Conservation (phyloP, 2,329 filamentous ascomycete species). For the Nannizziopsis arthrosporioides region DNA sequence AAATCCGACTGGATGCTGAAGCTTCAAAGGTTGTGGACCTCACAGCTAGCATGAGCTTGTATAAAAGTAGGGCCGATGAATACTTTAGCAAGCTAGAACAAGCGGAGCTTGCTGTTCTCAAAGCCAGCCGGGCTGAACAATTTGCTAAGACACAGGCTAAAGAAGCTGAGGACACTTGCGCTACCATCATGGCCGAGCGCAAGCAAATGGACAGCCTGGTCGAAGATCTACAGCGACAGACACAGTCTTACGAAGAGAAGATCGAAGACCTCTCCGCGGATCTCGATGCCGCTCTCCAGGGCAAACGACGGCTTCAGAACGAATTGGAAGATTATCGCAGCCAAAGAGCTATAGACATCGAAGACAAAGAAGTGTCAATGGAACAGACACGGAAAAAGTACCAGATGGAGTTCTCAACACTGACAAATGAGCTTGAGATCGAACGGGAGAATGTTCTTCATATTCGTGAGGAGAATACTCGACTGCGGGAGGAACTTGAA, state of each 20-base stretch:
- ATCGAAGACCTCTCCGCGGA: constrained; percentile 87
- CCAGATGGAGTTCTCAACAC: constrained; percentile 75
- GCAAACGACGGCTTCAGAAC: constrained; percentile 89
- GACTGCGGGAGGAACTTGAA: constrained; percentile 89
- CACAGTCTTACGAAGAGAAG: constrained; percentile 79
- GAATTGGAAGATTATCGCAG: constrained; percentile 95
- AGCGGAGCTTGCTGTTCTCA: constrained; percentile 88
- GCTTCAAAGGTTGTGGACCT: constrained; percentile 75
- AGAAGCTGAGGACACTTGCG: constrained; percentile 84
- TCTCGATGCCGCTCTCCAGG: constrained; percentile 69
- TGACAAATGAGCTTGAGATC: constrained; percentile 85
- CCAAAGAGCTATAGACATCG: constrained; percentile 88
- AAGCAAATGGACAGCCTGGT: constrained; percentile 79
- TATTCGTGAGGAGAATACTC: constrained; percentile 70
- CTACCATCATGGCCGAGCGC: constrained; percentile 79
- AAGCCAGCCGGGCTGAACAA: constrained; percentile 81
- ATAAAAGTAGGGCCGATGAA: constrained; percentile 85
- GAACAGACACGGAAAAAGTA: constrained; percentile 98
- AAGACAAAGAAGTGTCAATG: constrained; percentile 91
- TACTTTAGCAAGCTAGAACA: constrained; percentile 97
- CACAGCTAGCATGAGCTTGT: constrained; percentile 69
- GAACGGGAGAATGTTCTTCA: constrained; percentile 83
- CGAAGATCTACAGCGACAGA: constrained; percentile 81
- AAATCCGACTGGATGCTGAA: constrained; percentile 85
- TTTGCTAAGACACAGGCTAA: constrained; percentile 82